A percentile compares a stretch with the other conserved stretches of the same genome.
Conservation (phyloP, 164 flowering plant genomes). For the Stephania cephalantha region DNA sequence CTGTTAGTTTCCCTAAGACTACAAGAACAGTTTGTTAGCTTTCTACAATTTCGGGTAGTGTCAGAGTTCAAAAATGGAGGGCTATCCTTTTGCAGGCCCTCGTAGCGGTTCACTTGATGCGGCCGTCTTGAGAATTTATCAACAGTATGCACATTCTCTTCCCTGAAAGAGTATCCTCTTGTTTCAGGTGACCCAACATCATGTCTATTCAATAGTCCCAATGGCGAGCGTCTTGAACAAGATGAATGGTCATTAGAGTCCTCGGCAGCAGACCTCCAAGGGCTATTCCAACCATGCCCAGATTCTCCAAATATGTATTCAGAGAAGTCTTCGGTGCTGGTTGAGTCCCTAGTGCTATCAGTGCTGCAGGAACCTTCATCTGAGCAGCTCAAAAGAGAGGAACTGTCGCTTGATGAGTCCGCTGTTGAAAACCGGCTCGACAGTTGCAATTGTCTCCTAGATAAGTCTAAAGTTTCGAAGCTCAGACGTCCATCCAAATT, state of each 20-base stretch:
- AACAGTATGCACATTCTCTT: background rate
- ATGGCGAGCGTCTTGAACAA: constrained; percentile 26
- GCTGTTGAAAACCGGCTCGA: constrained; percentile 28
- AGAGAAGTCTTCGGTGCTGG: constrained; percentile 60
- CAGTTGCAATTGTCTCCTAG: constrained; percentile 20
- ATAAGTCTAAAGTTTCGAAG: constrained; percentile 24
- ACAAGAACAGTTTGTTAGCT: constrained; percentile 20
- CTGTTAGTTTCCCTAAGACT: constrained; percentile 33
- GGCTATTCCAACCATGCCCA: constrained; percentile 34
- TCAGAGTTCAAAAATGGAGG: constrained; percentile 35
- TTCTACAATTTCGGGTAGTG: constrained; percentile 38
- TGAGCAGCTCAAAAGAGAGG: constrained; percentile 73
- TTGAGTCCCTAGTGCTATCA: constrained; percentile 66
- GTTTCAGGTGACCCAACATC: constrained; percentile 21
- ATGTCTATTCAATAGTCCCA: constrained; percentile 17
- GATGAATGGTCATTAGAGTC: constrained; percentile 43
- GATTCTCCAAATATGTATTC: constrained; percentile 57
- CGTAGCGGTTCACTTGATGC: constrained; percentile 4
- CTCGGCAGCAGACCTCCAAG: constrained; percentile 20
- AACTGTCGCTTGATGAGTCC: constrained; percentile 73
- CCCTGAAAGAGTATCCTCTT: constrained; percentile 11
- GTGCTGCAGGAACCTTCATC: constrained; percentile 83
- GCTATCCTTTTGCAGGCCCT: constrained; percentile 19
- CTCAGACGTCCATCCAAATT: constrained; percentile 13
- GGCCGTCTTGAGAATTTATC: constrained; percentile 8